These are phyloP conservation scores for Aureobasidium melanogenum DNA, from an alignment of 2,329 filamentous ascomycete species.

Conservation along the genomic window DNA sequence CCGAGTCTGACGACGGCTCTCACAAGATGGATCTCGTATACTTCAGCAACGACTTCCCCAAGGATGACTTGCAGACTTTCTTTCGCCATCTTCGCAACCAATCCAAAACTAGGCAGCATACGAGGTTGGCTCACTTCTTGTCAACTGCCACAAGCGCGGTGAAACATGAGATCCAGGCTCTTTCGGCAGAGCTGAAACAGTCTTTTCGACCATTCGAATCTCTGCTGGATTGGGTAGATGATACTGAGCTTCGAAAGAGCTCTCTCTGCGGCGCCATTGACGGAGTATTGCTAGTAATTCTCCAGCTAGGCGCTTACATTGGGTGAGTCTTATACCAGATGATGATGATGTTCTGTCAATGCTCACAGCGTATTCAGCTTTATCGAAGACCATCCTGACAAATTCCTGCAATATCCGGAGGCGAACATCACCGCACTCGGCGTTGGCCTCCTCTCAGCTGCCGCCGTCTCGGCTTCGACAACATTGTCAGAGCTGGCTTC, in stretches of 20 bases:
- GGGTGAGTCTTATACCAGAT: not conserved
- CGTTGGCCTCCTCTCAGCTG: not conserved
- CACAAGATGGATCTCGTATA: constrained; percentile 24
- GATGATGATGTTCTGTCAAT: too few relatives aligned
- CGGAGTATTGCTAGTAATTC: constrained; percentile 32
- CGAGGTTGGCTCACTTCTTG: not conserved
- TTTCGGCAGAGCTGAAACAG: not conserved
- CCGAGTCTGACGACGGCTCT: too few relatives aligned
- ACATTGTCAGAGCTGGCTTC: not conserved
- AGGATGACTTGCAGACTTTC: constrained; percentile 34
- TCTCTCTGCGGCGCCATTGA: constrained; percentile 37
- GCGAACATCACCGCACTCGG: not conserved
- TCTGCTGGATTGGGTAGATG: constrained; percentile 25
- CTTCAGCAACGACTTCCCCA: constrained; percentile 42
- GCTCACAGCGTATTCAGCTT: too few relatives aligned
- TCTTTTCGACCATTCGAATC: not conserved
- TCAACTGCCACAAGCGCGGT: not conserved
- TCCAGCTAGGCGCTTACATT: constrained; percentile 22
- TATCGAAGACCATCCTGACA: not conserved
- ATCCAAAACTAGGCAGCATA: constrained; percentile 30
- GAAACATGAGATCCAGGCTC: not conserved
- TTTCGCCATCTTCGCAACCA: constrained; percentile 32
- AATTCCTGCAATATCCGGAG: not conserved
- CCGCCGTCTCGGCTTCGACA: not conserved
- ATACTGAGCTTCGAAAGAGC: constrained; percentile 31